Percentiles rank a stretch among this genome's conserved stretches.
Evolutionary conservation across 495 filamentous ascomycete species (phyloP).

Genomic region (Penicillium macrosclerotiorum): DNA sequence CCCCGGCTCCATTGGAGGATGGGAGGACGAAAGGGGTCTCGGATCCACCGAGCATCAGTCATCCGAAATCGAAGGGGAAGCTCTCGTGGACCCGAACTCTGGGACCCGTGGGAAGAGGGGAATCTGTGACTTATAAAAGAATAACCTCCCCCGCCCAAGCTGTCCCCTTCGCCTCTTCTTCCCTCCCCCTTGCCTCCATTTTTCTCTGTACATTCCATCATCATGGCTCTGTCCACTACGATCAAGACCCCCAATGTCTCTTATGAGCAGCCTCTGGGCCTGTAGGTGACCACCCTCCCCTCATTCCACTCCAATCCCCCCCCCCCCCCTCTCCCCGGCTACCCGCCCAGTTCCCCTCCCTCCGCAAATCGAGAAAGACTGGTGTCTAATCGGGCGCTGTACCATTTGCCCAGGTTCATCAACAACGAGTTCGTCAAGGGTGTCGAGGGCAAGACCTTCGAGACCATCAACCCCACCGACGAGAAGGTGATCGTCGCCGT

Average conservation of each 20-base stretch:
- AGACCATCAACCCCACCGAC: conserved; percentile 66
- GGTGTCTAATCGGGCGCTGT: too few species aligned
- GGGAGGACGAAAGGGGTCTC: too few species aligned
- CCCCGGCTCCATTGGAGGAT: too few species aligned
- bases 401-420: conserved; percentile 85
- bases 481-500: conserved; percentile 75
- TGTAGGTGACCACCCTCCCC: conserved; percentile 58
- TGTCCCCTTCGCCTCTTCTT: too few species aligned
- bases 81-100: too few species aligned
- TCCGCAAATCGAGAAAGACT: too few species aligned
- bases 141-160: not conserved
- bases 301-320: not conserved
- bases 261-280: conserved; percentile 81
- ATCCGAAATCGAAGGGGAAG: too few species aligned
- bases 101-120: too few species aligned
- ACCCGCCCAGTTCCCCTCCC: not conserved
- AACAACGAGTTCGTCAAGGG: conserved; percentile 94
- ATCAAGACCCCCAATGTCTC: conserved; percentile 49
- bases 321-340: not conserved
- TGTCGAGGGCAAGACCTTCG: conserved; percentile 77
- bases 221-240: conserved; percentile 40
- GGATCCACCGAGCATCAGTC: too few species aligned
- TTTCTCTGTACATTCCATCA: too few species aligned
- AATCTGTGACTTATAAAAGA: too few species aligned
- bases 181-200: conserved; percentile 12